Evolutionary conservation across 805 yeast species (phyloP), one percentile per base, ranked within the genome.

Genomic region (Saccharomycopsis olivae): DNA sequence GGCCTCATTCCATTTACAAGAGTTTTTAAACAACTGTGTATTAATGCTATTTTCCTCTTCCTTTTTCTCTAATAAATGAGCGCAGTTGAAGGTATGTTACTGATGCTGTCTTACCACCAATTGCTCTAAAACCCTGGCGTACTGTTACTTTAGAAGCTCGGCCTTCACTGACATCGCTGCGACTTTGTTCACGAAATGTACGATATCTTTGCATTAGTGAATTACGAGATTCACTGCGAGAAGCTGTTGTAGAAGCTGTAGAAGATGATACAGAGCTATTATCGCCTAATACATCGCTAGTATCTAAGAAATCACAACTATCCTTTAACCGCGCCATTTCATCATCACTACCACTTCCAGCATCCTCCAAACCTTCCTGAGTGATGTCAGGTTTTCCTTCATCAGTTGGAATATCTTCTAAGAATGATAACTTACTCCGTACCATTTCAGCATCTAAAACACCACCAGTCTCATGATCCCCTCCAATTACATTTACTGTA

Each of bases 51-150:
- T n/a, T n/a, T n/a, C n/a, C n/a, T n/a, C n/a, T n/a, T n/a, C n/a
- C n/a, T n/a, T n/a, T n/a, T n/a, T n/a, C n/a, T n/a, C n/a, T n/a
- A n/a, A n/a, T n/a, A n/a, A n/a, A n/a, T n/a, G n/a, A n/a, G n/a
- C n/a, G n/a, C n/a, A n/a, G 56, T 9, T 78, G 71, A 52, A 73
- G 53, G 40, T 69, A 69, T 34, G 78, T 69, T 47, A 81, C 69
- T 6, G 81, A 71, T 1, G 81, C 73, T 45, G 65, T 70, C 3
- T 72, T 60, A 5, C 78, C 72, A 1, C 74, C 64, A 1, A 73
- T 78, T 9, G 68, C 65, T 53, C 66, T 75, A 50, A 73, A 71
- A 21, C 69, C 65, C 25, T 69, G 70, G 33, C 73, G 65, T 4
- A 73, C 56, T 1, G 72, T 73, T 15, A 78, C 81, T 4, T 59